phyloP scores from a whole-genome alignment of 2,329 filamentous ascomycete genomes.

The Fusarium pininemorale region DNA sequence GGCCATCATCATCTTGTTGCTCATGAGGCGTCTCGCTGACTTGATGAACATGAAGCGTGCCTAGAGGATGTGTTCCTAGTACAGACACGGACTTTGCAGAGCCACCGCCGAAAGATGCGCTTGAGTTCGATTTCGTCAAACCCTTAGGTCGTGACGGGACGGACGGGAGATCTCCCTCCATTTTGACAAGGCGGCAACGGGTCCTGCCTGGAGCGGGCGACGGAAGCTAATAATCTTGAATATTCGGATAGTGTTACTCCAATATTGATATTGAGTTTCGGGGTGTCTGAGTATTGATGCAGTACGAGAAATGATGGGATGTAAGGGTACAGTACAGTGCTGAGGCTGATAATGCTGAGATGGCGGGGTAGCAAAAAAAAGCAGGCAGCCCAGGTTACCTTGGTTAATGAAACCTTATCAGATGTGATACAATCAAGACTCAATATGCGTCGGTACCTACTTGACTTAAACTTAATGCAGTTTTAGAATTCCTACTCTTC shows the following conservation, averaged over 20 bases:
- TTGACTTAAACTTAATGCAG: background rate
- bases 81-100: constrained; percentile 50
- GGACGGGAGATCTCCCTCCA: constrained; percentile 37
- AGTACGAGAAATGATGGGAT: background rate
- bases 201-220: background rate
- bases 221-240: too few relatives aligned
- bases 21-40: constrained; percentile 24
- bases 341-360: background rate
- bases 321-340: constrained; percentile 3
- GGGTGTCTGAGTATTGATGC: background rate
- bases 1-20: constrained; percentile 37
- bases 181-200: constrained; percentile 12
- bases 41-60: constrained; percentile 53
- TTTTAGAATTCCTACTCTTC: background rate
- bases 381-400: background rate
- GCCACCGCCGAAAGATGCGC: constrained; percentile 32
- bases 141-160: constrained; percentile 34
- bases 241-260: background rate
- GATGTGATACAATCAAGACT: background rate
- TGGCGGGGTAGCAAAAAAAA: constrained; percentile 24
- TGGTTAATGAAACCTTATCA: background rate
- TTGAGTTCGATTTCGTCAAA: constrained; percentile 51
- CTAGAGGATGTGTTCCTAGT: constrained; percentile 54
- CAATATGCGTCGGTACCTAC: background rate
- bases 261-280: background rate